Conservation (phyloP, 2,329 filamentous ascomycete species). For the Ophiosphaerella korrae region DNA sequence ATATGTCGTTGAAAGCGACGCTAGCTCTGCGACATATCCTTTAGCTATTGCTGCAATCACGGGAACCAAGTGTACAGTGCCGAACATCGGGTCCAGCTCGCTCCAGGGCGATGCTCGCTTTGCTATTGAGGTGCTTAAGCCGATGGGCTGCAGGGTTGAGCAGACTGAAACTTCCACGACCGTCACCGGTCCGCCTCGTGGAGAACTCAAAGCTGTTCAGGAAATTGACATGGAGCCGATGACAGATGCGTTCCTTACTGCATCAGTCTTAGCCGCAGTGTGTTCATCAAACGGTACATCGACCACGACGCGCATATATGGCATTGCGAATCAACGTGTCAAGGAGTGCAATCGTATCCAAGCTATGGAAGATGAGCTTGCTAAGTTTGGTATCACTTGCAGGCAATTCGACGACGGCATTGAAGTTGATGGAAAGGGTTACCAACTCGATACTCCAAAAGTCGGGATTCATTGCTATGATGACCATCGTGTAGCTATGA, state of each 20-base stretch:
- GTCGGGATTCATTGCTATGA: constrained; percentile 88
- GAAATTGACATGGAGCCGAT: constrained; percentile 98
- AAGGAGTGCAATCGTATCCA: constrained; percentile 97
- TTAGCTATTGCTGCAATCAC: constrained; percentile 93
- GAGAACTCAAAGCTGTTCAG: constrained; percentile 73
- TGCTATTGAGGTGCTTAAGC: constrained; percentile 83
- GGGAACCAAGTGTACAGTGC: constrained; percentile 91
- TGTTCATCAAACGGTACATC: constrained; percentile 69
- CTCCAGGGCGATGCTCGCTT: constrained; percentile 95
- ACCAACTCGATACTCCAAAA: constrained; percentile 56
- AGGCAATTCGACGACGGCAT: constrained; percentile 95
- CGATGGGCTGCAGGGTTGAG: constrained; percentile 91
- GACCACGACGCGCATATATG: constrained; percentile 79
- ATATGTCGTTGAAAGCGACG: constrained; percentile 95
- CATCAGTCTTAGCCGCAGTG: constrained; percentile 89
- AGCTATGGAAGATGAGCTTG: constrained; percentile 93
- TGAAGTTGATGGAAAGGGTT: constrained; percentile 66
- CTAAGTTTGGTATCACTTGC: constrained; percentile 88
- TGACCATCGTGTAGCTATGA: constrained; percentile 98
- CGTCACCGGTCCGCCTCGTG: constrained; percentile 82
- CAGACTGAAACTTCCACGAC: constrained; percentile 88
- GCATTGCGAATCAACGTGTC: constrained; percentile 96
- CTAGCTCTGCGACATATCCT: constrained; percentile 96
- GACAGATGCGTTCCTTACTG: constrained; percentile 97
- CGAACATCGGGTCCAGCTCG: constrained; percentile 91